phyloP scores from a whole-genome alignment of 345 rosid species.

The Cochlearia excelsa region DNA sequence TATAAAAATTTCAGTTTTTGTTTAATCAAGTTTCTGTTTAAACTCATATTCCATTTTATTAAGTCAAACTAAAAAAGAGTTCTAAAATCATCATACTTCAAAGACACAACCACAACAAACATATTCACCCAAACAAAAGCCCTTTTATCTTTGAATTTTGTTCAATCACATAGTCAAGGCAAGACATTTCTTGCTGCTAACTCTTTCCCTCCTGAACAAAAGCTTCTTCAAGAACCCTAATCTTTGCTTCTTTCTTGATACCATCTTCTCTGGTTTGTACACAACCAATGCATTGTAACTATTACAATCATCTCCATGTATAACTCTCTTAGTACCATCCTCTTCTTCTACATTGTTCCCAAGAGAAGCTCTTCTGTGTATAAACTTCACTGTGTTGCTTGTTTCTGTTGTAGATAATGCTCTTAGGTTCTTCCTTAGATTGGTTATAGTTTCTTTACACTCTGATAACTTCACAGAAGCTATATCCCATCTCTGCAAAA shows the following conservation, averaged over 20 bases:
- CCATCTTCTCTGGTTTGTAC: conserved; percentile 38
- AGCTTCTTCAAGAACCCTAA: conserved; percentile 60
- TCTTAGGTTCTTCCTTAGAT: conserved; percentile 73
- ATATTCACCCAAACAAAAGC: conserved; percentile 21
- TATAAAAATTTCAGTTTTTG: too few species aligned
- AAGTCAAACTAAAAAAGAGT: conserved; percentile 11
- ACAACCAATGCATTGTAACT: conserved; percentile 30
- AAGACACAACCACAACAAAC: conserved; percentile 18
- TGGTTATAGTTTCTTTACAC: conserved; percentile 81
- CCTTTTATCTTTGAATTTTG: background rate
- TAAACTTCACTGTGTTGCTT: conserved; percentile 8
- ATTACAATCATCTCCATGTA: conserved; percentile 3
- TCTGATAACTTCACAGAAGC: conserved; percentile 81
- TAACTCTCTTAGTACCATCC: conserved; percentile 6
- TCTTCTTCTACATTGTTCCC: conserved; percentile 22
- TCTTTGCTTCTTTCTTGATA: conserved; percentile 58
- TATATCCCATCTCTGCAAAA: conserved; percentile 61
- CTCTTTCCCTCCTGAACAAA: conserved; percentile 66
- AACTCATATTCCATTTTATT: conserved; percentile 6
- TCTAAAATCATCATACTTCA: conserved; percentile 15
- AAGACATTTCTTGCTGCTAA: conserved; percentile 48
- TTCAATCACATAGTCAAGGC: conserved; percentile 34
- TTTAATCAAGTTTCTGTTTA: too few species aligned
- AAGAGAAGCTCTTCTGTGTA: conserved; percentile 28
- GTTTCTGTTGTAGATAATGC: conserved; percentile 50